A percentile compares a stretch with the other conserved stretches of the same genome.
Conservation (phyloP, 805 yeast genomes). For the Debaryomyces hansenii region DNA sequence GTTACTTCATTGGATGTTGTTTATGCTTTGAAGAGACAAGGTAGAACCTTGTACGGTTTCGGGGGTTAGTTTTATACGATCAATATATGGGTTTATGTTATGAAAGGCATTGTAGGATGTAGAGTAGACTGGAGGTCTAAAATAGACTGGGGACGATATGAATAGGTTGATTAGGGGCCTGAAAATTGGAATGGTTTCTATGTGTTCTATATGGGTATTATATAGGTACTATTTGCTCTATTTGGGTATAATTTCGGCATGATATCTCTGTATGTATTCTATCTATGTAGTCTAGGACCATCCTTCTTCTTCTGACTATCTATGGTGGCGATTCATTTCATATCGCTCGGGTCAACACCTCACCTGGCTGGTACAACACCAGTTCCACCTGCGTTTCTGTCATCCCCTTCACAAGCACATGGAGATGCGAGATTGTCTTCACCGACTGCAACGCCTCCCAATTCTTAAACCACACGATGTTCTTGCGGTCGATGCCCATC, state of each 20-base stretch:
- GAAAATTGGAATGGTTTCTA: too few relatives aligned
- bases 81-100: neutral
- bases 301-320: too few relatives aligned
- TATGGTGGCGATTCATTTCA: neutral
- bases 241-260: too few relatives aligned
- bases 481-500: slow-evolving; percentile 38
- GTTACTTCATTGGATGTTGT: slow-evolving; percentile 98
- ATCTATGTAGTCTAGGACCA: too few relatives aligned
- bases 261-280: too few relatives aligned
- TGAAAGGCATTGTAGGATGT: neutral
- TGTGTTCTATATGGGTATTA: too few relatives aligned
- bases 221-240: too few relatives aligned
- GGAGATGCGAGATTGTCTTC: slow-evolving; percentile 66
- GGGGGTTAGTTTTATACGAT: slow-evolving; percentile 73
- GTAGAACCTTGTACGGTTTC: slow-evolving; percentile 99
- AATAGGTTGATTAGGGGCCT: too few relatives aligned
- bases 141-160: neutral
- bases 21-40: slow-evolving; percentile 99
- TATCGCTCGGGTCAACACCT: slow-evolving; percentile 5
- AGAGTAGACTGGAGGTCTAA: neutral
- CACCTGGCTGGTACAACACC: slow-evolving; percentile 16
- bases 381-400: slow-evolving; percentile 19
- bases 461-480: slow-evolving; percentile 68
- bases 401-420: slow-evolving; percentile 53
- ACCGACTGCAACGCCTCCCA: slow-evolving; percentile 72